Conservation (phyloP, 805 yeast genomes). For the Ogataea minuta region DNA sequence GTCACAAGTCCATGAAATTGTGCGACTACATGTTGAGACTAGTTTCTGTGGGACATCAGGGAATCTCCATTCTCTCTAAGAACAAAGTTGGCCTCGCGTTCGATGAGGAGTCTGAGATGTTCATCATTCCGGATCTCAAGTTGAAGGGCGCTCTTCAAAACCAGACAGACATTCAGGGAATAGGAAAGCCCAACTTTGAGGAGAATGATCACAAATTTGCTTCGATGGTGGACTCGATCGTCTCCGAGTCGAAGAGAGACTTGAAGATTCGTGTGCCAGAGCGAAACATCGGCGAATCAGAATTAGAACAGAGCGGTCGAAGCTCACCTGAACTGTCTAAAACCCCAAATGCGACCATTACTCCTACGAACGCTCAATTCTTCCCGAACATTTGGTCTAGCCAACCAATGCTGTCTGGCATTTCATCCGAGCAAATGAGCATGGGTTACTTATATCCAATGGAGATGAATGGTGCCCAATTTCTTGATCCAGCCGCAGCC, state of each 20-base stretch:
- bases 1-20: constrained; percentile 27
- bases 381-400: constrained; percentile 17
- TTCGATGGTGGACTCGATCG: constrained; percentile 34
- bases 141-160: neutral
- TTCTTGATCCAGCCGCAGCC: neutral
- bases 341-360: neutral
- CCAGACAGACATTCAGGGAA: neutral
- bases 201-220: constrained; percentile 13
- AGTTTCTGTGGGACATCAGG: constrained; percentile 34
- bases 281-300: neutral
- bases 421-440: neutral
- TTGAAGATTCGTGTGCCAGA: constrained; percentile 3
- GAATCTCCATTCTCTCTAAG: constrained; percentile 27
- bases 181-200: constrained; percentile 24
- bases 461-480: constrained; percentile 2
- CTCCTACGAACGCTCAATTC: constrained; percentile 5
- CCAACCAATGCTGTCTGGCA: constrained; percentile 4
- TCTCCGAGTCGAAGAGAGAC: constrained; percentile 22
- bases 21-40: constrained; percentile 36
- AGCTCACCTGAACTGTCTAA: constrained; percentile 4
- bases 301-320: neutral
- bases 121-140: constrained; percentile 16
- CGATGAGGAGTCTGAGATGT: constrained; percentile 16
- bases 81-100: constrained; percentile 33
- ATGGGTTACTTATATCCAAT: constrained; percentile 4